These are phyloP conservation scores for Agaricus sinodeliciosus DNA, from an alignment of 768 basidiomycete species.

Conservation along the genomic window DNA sequence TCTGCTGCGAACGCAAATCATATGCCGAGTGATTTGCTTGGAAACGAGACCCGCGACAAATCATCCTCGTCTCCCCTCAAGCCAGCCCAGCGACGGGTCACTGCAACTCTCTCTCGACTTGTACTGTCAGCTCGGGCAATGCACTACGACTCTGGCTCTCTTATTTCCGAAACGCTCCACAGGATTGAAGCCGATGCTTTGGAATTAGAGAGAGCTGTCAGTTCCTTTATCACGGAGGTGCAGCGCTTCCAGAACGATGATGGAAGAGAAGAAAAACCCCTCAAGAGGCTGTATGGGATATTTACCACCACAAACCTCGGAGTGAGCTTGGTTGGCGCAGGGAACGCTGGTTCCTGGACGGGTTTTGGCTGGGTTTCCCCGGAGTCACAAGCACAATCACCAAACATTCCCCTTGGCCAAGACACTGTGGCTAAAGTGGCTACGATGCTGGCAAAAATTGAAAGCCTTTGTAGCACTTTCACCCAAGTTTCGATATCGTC, in stretches of 20 bases:
- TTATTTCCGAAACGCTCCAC: conserved; percentile 53
- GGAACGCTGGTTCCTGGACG: conserved; percentile 70
- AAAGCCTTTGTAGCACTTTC: conserved; percentile 40
- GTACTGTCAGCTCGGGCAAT: conserved; percentile 89
- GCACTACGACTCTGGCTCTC: conserved; percentile 68
- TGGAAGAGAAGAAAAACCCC: conserved; percentile 22
- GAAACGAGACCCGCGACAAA: conserved; percentile 41
- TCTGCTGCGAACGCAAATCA: conserved; percentile 55
- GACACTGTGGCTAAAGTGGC: conserved; percentile 52
- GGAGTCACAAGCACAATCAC: conserved; percentile 40
- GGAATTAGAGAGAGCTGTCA: conserved; percentile 67
- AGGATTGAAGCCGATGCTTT: conserved; percentile 73
- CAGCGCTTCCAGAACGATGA: conserved; percentile 44
- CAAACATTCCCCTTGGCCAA: conserved; percentile 39
- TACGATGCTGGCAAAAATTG: conserved; percentile 38
- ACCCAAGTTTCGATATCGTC: conserved; percentile 25
- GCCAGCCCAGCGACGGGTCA: conserved; percentile 78
- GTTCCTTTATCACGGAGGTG: conserved; percentile 65
- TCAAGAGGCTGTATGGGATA: conserved; percentile 55
- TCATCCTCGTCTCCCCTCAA: conserved; percentile 56
- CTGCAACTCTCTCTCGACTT: conserved; percentile 83
- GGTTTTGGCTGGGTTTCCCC: conserved; percentile 77
- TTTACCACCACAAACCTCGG: conserved; percentile 63
- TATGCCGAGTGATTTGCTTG: conserved; percentile 49
- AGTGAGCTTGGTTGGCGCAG: conserved; percentile 74